Percentiles rank a stretch among this genome's conserved stretches.
Evolutionary conservation across 768 basidiomycete genomes (phyloP).

Genomic region (Collybia nuda): DNA sequence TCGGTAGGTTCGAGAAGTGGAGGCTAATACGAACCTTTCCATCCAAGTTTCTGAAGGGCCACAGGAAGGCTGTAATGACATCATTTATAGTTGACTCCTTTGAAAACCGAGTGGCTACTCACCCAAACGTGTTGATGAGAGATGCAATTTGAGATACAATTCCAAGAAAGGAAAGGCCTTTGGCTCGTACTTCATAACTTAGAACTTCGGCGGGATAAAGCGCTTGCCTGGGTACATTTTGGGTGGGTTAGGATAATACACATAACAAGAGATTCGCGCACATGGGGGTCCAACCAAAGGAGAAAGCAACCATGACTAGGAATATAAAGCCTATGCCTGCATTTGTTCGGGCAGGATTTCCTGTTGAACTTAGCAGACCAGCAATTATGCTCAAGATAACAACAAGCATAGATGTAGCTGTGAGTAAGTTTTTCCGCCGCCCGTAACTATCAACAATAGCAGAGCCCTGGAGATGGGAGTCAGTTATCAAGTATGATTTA

Average conservation of each 20-base stretch:
- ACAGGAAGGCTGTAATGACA: constrained; percentile 38
- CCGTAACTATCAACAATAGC: constrained; percentile 48
- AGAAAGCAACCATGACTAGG: constrained; percentile 51
- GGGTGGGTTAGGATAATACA: background rate
- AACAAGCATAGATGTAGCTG: constrained; percentile 34
- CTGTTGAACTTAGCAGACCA: constrained; percentile 39
- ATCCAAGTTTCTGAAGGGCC: constrained; percentile 41
- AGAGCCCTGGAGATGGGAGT: constrained; percentile 34
- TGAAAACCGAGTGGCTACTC: constrained; percentile 8
- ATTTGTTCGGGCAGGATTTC: constrained; percentile 35
- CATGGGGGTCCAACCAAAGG: constrained; percentile 59
- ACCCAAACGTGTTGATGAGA: constrained; percentile 53
- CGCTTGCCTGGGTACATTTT: constrained; percentile 36
- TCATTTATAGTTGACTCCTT: background rate
- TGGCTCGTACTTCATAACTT: constrained; percentile 47
- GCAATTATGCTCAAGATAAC: constrained; percentile 44
- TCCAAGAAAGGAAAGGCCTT: constrained; percentile 50
- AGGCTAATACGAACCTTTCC: constrained; percentile 39
- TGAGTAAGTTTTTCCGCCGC: constrained; percentile 42
- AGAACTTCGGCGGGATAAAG: constrained; percentile 55
- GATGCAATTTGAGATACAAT: constrained; percentile 42
- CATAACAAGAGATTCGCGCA: constrained; percentile 15
- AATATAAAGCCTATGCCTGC: constrained; percentile 54
- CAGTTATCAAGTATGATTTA: background rate
- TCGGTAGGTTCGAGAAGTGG: background rate